phyloP scores from a whole-genome alignment of 768 basidiomycete genomes.

The Agaricus blazei region DNA sequence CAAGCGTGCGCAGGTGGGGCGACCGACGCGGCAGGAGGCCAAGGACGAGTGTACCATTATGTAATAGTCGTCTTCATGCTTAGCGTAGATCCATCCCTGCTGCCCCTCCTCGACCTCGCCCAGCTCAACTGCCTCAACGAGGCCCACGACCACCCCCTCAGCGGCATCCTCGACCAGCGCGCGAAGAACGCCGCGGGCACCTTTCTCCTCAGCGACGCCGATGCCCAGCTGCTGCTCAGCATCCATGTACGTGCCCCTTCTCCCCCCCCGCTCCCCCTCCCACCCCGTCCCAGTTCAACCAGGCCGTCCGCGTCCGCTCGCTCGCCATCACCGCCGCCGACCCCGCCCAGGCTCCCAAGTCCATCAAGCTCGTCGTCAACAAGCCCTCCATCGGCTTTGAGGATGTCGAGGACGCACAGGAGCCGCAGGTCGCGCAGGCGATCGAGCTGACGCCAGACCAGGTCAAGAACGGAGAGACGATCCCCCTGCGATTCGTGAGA shows the following conservation, averaged over 20 bases:
- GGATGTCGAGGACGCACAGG: slow-evolving; percentile 52
- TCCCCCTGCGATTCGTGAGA: slow-evolving; percentile 57
- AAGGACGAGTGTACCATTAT: slow-evolving; percentile 86
- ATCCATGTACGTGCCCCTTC: slow-evolving; percentile 46
- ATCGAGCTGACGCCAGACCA: slow-evolving; percentile 47
- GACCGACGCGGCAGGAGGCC: slow-evolving; percentile 91
- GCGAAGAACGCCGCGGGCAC: slow-evolving; percentile 34
- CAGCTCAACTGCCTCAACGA: slow-evolving; percentile 76
- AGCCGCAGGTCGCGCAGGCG: slow-evolving; percentile 51
- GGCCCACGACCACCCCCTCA: slow-evolving; percentile 40
- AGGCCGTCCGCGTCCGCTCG: slow-evolving; percentile 57
- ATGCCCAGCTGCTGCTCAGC: slow-evolving; percentile 67
- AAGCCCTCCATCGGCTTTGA: slow-evolving; percentile 56
- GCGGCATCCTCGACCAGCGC: slow-evolving; percentile 41
- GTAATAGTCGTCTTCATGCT: not conserved
- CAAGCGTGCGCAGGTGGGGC: slow-evolving; percentile 68
- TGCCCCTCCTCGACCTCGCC: slow-evolving; percentile 51
- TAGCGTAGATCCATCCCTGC: slow-evolving; percentile 34
- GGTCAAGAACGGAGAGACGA: slow-evolving; percentile 37
- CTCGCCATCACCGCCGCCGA: slow-evolving; percentile 43
- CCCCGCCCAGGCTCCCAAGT: slow-evolving; percentile 46
- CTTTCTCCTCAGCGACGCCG: slow-evolving; percentile 63
- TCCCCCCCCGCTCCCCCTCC: not conserved
- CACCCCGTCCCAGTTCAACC: slow-evolving; percentile 54
- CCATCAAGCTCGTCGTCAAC: slow-evolving; percentile 61